Conservation (phyloP, 495 filamentous ascomycete genomes). For the Clavariopsis aquatica region DNA sequence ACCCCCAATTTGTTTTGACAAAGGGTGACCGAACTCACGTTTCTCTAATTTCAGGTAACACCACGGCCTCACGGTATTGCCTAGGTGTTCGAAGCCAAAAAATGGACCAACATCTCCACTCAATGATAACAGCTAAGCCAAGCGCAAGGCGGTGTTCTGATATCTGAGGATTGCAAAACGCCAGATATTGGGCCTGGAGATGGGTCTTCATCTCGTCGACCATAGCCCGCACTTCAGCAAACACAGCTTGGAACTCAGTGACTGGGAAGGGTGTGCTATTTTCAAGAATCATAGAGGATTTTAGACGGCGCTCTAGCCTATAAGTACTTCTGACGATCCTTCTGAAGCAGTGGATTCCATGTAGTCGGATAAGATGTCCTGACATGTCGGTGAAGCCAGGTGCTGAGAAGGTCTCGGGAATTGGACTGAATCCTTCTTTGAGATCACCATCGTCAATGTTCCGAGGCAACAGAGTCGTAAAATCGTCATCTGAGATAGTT, state of each 20-base stretch:
- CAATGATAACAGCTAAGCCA: constrained; percentile 22
- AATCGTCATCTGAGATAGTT: constrained; percentile 31
- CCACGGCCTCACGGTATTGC: constrained; percentile 31
- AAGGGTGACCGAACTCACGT: constrained; percentile 21
- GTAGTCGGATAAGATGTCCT: constrained; percentile 32
- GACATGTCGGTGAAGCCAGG: constrained; percentile 28
- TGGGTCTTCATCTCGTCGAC: constrained; percentile 30
- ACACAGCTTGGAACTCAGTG: constrained; percentile 26
- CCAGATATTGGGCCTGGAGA: constrained; percentile 21
- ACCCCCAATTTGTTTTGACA: not conserved
- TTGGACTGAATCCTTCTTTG: constrained; percentile 23
- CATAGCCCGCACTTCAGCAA: constrained; percentile 31
- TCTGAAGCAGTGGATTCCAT: constrained; percentile 28
- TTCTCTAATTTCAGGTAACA: constrained; percentile 30
- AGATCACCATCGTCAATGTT: constrained; percentile 39
- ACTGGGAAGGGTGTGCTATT: constrained; percentile 26
- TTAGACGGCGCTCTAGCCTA: constrained; percentile 33
- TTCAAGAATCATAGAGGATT: constrained; percentile 31
- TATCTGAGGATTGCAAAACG: constrained; percentile 19
- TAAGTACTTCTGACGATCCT: constrained; percentile 33
- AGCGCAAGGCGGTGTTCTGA: constrained; percentile 22
- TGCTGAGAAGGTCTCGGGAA: constrained; percentile 9
- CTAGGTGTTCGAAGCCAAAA: constrained; percentile 37
- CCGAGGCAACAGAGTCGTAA: constrained; percentile 30
- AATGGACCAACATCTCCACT: constrained; percentile 33